Evolutionary conservation across 1,284 basidiomycete species (phyloP), one percentile per base, ranked within the genome.

Genomic region (Naganishia liquefaciens): DNA sequence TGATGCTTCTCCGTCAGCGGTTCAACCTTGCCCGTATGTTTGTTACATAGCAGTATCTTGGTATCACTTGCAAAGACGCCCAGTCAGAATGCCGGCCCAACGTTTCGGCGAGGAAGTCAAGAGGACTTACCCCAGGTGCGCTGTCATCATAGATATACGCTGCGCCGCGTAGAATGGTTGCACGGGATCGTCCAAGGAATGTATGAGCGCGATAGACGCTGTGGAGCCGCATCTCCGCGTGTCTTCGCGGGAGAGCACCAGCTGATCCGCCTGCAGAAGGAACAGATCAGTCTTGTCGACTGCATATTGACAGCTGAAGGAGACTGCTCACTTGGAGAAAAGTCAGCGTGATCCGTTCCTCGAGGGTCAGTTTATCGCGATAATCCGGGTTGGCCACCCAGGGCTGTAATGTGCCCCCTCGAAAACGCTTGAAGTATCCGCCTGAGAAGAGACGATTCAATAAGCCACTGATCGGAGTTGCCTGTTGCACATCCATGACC

Each of bases 1-100:
- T 97, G 94, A 77, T 99, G 95, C 42, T 86, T 86, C 76, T 94
- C 91, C 0, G 93, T 93, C 83, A 97, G 87, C 0, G 90, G 85
- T 40, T 85, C 80, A 21, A 88, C 90, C 58, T 82, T 80, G 3
- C 91, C 92, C 42, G 85, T 85, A 40, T 87, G 80, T 0, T 86
- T 86, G 10, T 88, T 82, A 69, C 91, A 93, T 40, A 98, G 80
- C 10, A 97, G 76, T 11, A 93, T 88, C 27, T 92, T 86, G 0
- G 95, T 98, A 76, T 96, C 93, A 3, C 93, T 94, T 68, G 10
- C 37, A 11, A 65, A 43, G 27, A 17, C 13, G n/a, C 19, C 15
- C 37, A 25, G 1, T 11, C 27, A 30, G 17, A 4, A 19, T 28
- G 6, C 30, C 17, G 54, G 43, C 27, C 17, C 55, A 19, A 33